phyloP scores from a whole-genome alignment of 257 asterid genomes.

The Salvia rosmarinus region DNA sequence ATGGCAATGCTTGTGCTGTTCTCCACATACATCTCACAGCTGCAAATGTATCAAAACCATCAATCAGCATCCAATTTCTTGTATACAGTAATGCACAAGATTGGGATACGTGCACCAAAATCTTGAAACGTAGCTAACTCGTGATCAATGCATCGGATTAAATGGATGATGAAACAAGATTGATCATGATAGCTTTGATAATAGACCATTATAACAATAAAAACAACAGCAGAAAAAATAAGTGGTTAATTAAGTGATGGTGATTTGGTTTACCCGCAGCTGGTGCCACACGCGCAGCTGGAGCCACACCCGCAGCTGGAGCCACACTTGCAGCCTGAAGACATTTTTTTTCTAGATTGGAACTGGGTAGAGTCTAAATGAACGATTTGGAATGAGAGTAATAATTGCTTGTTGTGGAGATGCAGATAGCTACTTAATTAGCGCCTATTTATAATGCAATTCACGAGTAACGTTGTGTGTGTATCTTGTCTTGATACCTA shows the following conservation, averaged over 20 bases:
- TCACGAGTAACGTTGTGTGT: not conserved
- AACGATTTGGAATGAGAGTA: not conserved
- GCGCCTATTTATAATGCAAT: constrained; percentile 31
- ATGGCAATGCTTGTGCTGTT: constrained; percentile 35
- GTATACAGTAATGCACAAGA: too few relatives aligned
- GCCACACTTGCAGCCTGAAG: constrained; percentile 44
- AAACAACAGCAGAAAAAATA: not conserved
- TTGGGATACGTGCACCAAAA: not conserved
- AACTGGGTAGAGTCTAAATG: not conserved
- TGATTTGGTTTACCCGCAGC: too few relatives aligned
- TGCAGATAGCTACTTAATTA: not conserved
- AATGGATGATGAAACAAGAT: too few relatives aligned
- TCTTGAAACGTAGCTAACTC: not conserved
- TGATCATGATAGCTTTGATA: too few relatives aligned
- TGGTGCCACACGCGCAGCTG: too few relatives aligned
- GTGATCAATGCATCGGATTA: too few relatives aligned
- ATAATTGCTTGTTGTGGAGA: not conserved
- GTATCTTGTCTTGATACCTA: not conserved
- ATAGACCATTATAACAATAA: not conserved
- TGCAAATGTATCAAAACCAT: constrained; percentile 3
- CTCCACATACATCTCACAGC: constrained; percentile 55
- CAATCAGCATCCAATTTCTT: not conserved
- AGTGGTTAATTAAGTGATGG: too few relatives aligned
- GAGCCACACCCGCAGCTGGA: too few relatives aligned
- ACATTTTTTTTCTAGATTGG: constrained; percentile 33